Percentiles rank a stretch among this genome's conserved stretches.
Evolutionary conservation across 495 filamentous ascomycete genomes (phyloP).

Genomic region (Aspergillus taichungensis): DNA sequence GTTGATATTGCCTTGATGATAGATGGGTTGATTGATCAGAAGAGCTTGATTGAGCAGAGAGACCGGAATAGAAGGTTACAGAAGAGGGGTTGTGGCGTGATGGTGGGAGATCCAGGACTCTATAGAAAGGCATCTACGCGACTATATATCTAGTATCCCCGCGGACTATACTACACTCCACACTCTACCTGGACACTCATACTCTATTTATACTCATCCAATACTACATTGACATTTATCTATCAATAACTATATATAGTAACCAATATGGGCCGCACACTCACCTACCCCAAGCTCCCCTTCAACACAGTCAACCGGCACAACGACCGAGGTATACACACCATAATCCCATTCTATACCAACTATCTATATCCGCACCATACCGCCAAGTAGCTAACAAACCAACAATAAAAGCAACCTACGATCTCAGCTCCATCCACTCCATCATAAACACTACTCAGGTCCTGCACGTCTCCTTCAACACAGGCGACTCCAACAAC

Average conservation of each 20-base stretch:
- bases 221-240: neutral
- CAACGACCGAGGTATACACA: slow-evolving; percentile 49
- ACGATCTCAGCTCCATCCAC: slow-evolving; percentile 71
- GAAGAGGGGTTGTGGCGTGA: too few relatives aligned
- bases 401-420: slow-evolving; percentile 54
- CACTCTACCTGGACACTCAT: neutral
- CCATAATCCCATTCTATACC: too few relatives aligned
- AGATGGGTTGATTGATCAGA: too few relatives aligned
- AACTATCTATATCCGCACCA: too few relatives aligned
- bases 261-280: slow-evolving; percentile 37
- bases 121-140: too few relatives aligned
- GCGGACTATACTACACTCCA: slow-evolving; percentile 2
- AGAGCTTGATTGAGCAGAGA: too few relatives aligned
- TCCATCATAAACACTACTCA: slow-evolving; percentile 66
- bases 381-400: too few relatives aligned
- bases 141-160: neutral
- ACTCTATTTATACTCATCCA: neutral
- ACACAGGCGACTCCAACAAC: slow-evolving; percentile 35
- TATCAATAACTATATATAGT: neutral
- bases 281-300: slow-evolving; percentile 59
- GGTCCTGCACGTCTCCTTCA: slow-evolving; percentile 81
- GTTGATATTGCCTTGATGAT: too few relatives aligned
- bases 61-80: too few relatives aligned
- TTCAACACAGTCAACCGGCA: slow-evolving; percentile 68
- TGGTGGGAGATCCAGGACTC: too few relatives aligned